phyloP scores from a whole-genome alignment of 805 yeast species.

The Lipomyces orientalis region DNA sequence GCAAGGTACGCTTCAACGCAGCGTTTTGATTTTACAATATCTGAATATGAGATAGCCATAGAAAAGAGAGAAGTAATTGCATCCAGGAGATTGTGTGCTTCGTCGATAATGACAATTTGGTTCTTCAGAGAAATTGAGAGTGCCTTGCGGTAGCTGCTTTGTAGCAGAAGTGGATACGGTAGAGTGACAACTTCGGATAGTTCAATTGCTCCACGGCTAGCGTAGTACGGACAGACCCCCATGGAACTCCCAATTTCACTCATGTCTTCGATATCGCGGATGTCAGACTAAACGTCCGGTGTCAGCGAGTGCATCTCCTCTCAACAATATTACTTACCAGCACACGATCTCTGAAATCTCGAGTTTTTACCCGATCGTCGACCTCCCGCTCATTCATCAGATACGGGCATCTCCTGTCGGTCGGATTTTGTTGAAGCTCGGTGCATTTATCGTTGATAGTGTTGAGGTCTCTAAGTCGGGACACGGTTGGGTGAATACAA shows the following conservation, averaged over 20 bases:
- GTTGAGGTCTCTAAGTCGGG: slow-evolving; percentile 53
- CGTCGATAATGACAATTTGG: slow-evolving; percentile 81
- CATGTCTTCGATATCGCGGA: slow-evolving; percentile 83
- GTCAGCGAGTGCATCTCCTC: background rate
- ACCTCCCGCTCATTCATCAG: slow-evolving; percentile 48
- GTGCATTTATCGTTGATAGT: slow-evolving; percentile 80
- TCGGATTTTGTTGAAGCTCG: slow-evolving; percentile 59
- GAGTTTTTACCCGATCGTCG: slow-evolving; percentile 45
- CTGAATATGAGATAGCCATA: slow-evolving; percentile 56
- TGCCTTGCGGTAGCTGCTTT: slow-evolving; percentile 62
- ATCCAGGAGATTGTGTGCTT: slow-evolving; percentile 88
- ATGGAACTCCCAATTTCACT: slow-evolving; percentile 61
- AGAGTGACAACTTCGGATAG: slow-evolving; percentile 76
- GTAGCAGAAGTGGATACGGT: slow-evolving; percentile 82
- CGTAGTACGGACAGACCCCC: slow-evolving; percentile 81
- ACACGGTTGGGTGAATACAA: slow-evolving; percentile 73
- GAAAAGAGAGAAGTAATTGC: slow-evolving; percentile 75
- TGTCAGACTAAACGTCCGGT: slow-evolving; percentile 45
- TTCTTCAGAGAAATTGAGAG: slow-evolving; percentile 64
- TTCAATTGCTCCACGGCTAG: slow-evolving; percentile 61
- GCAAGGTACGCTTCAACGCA: slow-evolving; percentile 62
- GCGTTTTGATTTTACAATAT: slow-evolving; percentile 52
- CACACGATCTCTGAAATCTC: slow-evolving; percentile 59
- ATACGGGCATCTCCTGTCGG: slow-evolving; percentile 50
- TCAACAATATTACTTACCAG: slow-evolving; percentile 42